phyloP scores from a whole-genome alignment of 257 asterid genomes.

The Eucommia ulmoides region DNA sequence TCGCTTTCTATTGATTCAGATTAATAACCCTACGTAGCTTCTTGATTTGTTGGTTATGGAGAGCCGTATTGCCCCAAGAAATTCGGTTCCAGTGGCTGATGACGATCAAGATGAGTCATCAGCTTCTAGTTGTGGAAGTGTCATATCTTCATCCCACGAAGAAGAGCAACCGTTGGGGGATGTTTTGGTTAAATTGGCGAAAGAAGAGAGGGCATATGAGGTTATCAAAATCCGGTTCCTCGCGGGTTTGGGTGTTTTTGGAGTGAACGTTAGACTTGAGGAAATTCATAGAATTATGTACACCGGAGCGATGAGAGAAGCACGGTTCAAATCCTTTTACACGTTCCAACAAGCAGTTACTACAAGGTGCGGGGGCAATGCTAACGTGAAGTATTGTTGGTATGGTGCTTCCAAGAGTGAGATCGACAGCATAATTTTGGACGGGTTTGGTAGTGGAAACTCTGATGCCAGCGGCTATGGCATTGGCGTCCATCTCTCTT shows the following conservation, averaged over 20 bases:
- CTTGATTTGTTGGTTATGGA: too few relatives aligned
- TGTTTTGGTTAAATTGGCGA: slow-evolving; percentile 13
- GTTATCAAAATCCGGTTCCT: slow-evolving; percentile 20
- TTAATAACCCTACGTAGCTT: too few relatives aligned
- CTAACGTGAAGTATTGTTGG: slow-evolving; percentile 45
- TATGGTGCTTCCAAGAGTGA: slow-evolving; percentile 36
- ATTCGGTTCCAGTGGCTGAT: too few relatives aligned
- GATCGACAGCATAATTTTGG: slow-evolving; percentile 13
- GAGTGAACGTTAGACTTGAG: slow-evolving; percentile 16
- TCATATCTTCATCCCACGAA: not conserved
- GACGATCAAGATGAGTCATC: slow-evolving; percentile 23
- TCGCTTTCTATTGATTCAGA: too few relatives aligned
- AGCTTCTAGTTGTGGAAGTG: slow-evolving; percentile 15
- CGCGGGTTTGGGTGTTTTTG: slow-evolving; percentile 18
- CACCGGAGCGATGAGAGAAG: slow-evolving; percentile 17
- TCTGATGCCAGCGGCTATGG: slow-evolving; percentile 13
- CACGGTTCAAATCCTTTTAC: slow-evolving; percentile 23
- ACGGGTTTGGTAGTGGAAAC: slow-evolving; percentile 26
- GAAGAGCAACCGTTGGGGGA: not conserved
- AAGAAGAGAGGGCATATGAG: slow-evolving; percentile 17
- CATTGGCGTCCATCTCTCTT: slow-evolving; percentile 28
- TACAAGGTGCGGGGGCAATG: slow-evolving; percentile 28
- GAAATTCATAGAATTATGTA: slow-evolving; percentile 16
- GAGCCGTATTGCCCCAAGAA: too few relatives aligned
- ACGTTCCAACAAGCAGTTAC: slow-evolving; percentile 29